These are phyloP conservation scores for Saturnispora kantuleensis DNA, from an alignment of 805 yeast genomes.

Conservation along the genomic window DNA sequence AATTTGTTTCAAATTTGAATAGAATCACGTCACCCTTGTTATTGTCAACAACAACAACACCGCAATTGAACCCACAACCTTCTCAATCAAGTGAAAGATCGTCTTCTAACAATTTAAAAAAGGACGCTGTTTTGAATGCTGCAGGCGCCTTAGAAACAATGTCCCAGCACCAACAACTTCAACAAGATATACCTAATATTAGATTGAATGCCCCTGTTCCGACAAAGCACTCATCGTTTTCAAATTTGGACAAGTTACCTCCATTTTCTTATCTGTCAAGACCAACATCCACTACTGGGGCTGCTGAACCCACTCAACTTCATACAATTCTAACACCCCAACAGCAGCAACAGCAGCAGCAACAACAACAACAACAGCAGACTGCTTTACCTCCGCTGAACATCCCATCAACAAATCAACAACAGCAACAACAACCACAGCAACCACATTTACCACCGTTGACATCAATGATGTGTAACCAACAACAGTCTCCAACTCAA, in stretches of 20 bases:
- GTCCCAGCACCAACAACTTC: constrained; percentile 23
- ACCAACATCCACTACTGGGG: constrained; percentile 5
- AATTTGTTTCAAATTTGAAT: constrained; percentile 55
- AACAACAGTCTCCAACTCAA: neutral
- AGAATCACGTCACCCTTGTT: constrained; percentile 57
- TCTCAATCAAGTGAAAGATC: constrained; percentile 25
- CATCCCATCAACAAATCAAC: constrained; percentile 7
- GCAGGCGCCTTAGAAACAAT: constrained; percentile 34
- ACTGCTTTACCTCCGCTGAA: constrained; percentile 8
- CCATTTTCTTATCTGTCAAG: constrained; percentile 17
- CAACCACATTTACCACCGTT: constrained; percentile 9
- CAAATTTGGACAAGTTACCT: constrained; percentile 17
- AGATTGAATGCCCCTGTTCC: constrained; percentile 21
- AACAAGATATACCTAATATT: constrained; percentile 25
- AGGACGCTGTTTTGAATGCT: constrained; percentile 28
- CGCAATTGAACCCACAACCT: constrained; percentile 27
- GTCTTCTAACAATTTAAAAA: constrained; percentile 19
- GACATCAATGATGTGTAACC: constrained; percentile 4
- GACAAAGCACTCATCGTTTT: constrained; percentile 11
- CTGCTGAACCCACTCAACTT: constrained; percentile 11
- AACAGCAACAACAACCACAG: constrained; percentile 6
- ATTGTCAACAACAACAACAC: constrained; percentile 36
- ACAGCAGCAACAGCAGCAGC: constrained; percentile 9
- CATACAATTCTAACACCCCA: constrained; percentile 11
- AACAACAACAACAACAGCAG: constrained; percentile 4